phyloP scores from a whole-genome alignment of 1,139 yeast species.

The Barnettozyma hawaiiensis region DNA sequence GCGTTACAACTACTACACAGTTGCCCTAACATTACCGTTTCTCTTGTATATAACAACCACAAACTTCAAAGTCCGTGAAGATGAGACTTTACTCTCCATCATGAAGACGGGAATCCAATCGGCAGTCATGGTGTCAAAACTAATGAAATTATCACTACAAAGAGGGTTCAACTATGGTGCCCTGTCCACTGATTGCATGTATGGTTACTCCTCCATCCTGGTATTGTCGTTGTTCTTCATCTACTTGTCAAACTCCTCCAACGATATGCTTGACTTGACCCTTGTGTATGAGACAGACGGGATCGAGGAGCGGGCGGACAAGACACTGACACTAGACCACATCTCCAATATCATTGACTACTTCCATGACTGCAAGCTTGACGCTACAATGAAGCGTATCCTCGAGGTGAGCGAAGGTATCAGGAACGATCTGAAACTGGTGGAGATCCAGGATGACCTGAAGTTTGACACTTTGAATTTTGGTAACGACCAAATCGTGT shows the following conservation, averaged over 20 bases:
- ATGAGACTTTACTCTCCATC: conserved; percentile 34
- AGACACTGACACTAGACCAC: conserved; percentile 28
- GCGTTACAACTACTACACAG: conserved; percentile 34
- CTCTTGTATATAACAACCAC: conserved; percentile 32
- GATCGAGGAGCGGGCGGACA: conserved; percentile 26
- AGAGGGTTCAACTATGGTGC: conserved; percentile 36
- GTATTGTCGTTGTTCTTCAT: conserved; percentile 32
- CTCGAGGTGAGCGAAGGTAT: conserved; percentile 36
- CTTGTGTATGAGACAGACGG: conserved; percentile 19
- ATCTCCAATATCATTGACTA: conserved; percentile 33
- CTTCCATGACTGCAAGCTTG: conserved; percentile 30
- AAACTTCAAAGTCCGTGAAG: conserved; percentile 26
- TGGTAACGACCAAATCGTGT: conserved; percentile 19
- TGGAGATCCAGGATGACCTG: conserved; percentile 29
- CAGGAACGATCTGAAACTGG: conserved; percentile 34
- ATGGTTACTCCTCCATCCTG: conserved; percentile 37
- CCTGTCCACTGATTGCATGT: conserved; percentile 35
- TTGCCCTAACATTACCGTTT: conserved; percentile 36
- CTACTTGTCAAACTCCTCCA: conserved; percentile 32
- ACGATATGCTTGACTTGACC: conserved; percentile 26
- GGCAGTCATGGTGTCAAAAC: conserved; percentile 32
- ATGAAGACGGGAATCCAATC: conserved; percentile 35
- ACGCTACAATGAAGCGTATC: conserved; percentile 35
- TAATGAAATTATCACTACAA: conserved; percentile 29
- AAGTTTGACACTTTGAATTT: conserved; percentile 21